Percentiles rank a stretch among this genome's conserved stretches.
Conservation (phyloP, 1,139 yeast genomes). For the Casaregolazyma suthepensis region DNA sequence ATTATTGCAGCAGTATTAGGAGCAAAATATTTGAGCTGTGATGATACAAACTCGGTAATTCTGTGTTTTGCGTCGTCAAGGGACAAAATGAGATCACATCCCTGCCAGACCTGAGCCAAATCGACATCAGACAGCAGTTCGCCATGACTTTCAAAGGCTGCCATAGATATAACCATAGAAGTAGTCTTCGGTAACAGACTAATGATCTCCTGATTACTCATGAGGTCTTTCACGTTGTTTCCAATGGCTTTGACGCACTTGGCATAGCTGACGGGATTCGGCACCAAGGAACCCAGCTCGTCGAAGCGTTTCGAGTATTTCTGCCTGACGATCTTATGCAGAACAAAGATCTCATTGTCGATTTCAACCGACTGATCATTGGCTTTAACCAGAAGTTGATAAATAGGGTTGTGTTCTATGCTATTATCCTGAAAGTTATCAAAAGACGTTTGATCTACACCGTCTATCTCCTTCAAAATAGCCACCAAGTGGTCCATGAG, state of each 20-base stretch:
- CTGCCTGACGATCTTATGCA: conserved; percentile 47
- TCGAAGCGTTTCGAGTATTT: conserved; percentile 61
- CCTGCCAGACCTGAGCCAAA: conserved; percentile 38
- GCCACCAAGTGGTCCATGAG: conserved; percentile 26
- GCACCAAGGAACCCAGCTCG: conserved; percentile 59
- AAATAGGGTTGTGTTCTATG: conserved; percentile 40
- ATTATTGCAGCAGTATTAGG: conserved; percentile 75
- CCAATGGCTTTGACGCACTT: conserved; percentile 47
- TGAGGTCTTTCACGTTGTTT: conserved; percentile 39
- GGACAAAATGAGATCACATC: conserved; percentile 45
- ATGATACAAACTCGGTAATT: conserved; percentile 52
- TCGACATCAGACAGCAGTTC: conserved; percentile 34
- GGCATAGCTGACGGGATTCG: conserved; percentile 62
- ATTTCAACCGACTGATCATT: conserved; percentile 55
- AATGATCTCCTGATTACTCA: conserved; percentile 37
- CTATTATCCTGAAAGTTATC: conserved; percentile 26
- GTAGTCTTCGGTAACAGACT: conserved; percentile 54
- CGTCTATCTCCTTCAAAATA: conserved; percentile 24
- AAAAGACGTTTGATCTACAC: conserved; percentile 21
- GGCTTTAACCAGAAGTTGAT: conserved; percentile 46
- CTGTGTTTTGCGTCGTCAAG: conserved; percentile 41
- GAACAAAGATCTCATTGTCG: conserved; percentile 46
- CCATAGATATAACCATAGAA: conserved; percentile 65
- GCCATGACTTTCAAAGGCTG: conserved; percentile 48
- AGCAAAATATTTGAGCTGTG: conserved; percentile 54